Conservation (phyloP, 2,329 filamentous ascomycete genomes). For the Chaetoscypha palmicola region DNA sequence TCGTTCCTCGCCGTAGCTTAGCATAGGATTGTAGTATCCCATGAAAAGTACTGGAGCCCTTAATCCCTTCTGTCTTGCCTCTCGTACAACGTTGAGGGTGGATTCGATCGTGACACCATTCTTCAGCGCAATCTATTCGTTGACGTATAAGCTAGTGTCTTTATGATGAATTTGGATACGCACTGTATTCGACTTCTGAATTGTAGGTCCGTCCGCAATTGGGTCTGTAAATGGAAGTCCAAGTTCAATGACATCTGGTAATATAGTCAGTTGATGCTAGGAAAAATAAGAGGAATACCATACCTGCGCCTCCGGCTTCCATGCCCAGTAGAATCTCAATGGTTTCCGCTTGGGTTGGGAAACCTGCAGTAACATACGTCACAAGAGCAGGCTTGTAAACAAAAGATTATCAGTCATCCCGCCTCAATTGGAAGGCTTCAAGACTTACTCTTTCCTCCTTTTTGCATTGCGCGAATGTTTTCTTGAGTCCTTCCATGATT, state of each 20-base stretch:
- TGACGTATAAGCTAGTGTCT: too few relatives aligned
- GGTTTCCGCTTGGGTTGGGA: slow-evolving; percentile 73
- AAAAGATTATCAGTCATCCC: slow-evolving; percentile 4
- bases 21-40: slow-evolving; percentile 97
- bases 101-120: slow-evolving; percentile 81
- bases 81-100: slow-evolving; percentile 75
- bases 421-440: background rate
- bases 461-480: slow-evolving; percentile 50
- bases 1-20: slow-evolving; percentile 88
- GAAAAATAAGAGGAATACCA: slow-evolving; percentile 18
- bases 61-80: slow-evolving; percentile 70
- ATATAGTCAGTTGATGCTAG: slow-evolving; percentile 6
- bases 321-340: slow-evolving; percentile 79
- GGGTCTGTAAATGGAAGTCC: slow-evolving; percentile 96
- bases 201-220: slow-evolving; percentile 94
- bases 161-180: too few relatives aligned
- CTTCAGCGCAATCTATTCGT: slow-evolving; percentile 62
- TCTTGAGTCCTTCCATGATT: slow-evolving; percentile 43
- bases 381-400: slow-evolving; percentile 57
- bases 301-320: slow-evolving; percentile 88
- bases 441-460: slow-evolving; percentile 38
- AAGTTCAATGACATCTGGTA: slow-evolving; percentile 82
- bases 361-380: slow-evolving; percentile 94
- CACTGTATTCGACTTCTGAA: slow-evolving; percentile 89
- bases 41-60: slow-evolving; percentile 83